Conservation (phyloP, 2,329 filamentous ascomycete genomes). For the Didymella arachidicola region DNA sequence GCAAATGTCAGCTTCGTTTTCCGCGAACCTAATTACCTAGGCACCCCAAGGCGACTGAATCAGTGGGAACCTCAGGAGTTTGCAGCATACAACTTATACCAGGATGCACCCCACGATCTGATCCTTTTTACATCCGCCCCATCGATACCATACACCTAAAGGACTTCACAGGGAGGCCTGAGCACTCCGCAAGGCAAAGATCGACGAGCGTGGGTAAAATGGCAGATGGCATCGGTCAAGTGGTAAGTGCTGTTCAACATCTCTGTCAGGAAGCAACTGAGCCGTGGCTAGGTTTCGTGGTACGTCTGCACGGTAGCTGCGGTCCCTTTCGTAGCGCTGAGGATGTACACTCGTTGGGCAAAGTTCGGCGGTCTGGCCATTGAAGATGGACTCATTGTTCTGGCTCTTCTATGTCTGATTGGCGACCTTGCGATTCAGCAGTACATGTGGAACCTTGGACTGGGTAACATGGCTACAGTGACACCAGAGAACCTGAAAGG, state of each 20-base stretch:
- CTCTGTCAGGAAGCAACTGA: slow-evolving; percentile 8
- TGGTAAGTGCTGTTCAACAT: slow-evolving; percentile 25
- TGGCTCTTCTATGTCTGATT: slow-evolving; percentile 43
- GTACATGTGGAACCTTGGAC: slow-evolving; percentile 46
- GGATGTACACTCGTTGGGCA: slow-evolving; percentile 40
- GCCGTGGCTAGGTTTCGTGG: slow-evolving; percentile 21
- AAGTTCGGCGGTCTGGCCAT: slow-evolving; percentile 40
- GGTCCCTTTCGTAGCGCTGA: slow-evolving; percentile 37
- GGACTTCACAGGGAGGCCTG: not conserved
- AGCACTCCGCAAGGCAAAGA: not conserved
- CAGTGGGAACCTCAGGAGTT: slow-evolving; percentile 8
- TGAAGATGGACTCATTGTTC: slow-evolving; percentile 44
- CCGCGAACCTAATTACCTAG: not conserved
- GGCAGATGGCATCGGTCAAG: slow-evolving; percentile 30
- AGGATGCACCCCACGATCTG: slow-evolving; percentile 8
- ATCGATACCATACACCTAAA: not conserved
- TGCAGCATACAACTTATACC: not conserved
- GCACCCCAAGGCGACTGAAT: slow-evolving; percentile 1
- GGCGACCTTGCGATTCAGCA: slow-evolving; percentile 47
- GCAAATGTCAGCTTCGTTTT: not conserved
- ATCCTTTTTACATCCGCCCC: not conserved
- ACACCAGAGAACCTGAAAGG: slow-evolving; percentile 30
- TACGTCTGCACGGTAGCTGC: slow-evolving; percentile 25
- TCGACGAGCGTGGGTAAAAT: slow-evolving; percentile 14
- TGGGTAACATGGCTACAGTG: slow-evolving; percentile 30